Base-by-base conservation (phyloP, 2,329 filamentous ascomycete species). In the Ophiognomonia clavigignenti-juglandacearum region DNA sequence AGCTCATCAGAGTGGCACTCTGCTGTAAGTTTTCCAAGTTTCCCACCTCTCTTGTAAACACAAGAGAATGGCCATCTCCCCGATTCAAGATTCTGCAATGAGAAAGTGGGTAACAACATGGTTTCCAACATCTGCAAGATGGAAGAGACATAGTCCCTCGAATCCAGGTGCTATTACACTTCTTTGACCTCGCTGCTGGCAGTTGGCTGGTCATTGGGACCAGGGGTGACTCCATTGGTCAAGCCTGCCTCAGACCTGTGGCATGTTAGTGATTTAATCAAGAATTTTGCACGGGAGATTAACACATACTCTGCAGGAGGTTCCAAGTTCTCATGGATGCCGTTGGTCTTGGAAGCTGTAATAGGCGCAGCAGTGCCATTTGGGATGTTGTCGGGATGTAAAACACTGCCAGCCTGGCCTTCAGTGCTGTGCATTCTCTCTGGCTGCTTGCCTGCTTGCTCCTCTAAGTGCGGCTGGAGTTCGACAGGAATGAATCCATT, bases 381-480 rank as follows among this genome's bases (percentile, higher is more conserved):
- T 4, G 50, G 27, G 27, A 42, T 36, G 42, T 32, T 40, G 31
- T 18, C 32, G 19, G 38, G 23, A 16, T 43, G 43, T 26, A 32
- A 36, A 7, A 23, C 14, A 16, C 41, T 41, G n/a, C n/a, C n/a
- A n/a, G n/a, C 26, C 19, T 47, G 43, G 23, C 40, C 47, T 22
- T 43, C 44, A 13, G 58, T 38, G 8, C 31, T 61, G 61, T 49
- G 61, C 61, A 41, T 57, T 57, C 31, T 64, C 60, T 35, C 66
- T 27, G n/a, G n/a, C n/a, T n/a, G n/a, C n/a, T n/a, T n/a, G n/a
- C n/a, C n/a, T 18, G 46, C 31, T 19, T 46, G 32, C 8, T 52
- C 39, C 5, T 16, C 35, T 31, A 39, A 52, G 31, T 31, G 31
- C 18, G 41, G 16, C 14, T 32, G 46, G 6, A 26, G 22, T 11